Evolutionary conservation across 1,284 basidiomycete species (phyloP), one percentile per base, ranked within the genome.

Genomic region (Amylostereum chailletii): DNA sequence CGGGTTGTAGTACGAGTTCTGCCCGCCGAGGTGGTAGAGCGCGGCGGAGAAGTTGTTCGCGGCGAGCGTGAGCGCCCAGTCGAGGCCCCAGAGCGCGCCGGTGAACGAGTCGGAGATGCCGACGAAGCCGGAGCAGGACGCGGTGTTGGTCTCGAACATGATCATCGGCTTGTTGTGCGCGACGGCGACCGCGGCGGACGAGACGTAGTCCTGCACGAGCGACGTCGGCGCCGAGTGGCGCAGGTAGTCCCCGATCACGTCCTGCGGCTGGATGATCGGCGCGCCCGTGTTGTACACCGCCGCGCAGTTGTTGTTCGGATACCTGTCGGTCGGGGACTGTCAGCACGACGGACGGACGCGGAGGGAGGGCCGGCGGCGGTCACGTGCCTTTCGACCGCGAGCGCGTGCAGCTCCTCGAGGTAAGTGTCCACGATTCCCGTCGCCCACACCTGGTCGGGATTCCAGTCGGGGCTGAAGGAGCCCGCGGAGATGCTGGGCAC

Each of bases 261-360:
- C 58, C 60, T 86, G 82, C 0, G 79, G 73, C 52, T 76, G 66
- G 10, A 59, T 29, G 42, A 64, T 62, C 2, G 64, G 54, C 0
- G 60, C 56, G 41, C 76, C 79, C 2, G 62, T 56, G n/a, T 67
- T 65, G 54, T 68, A 79, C 52, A 73, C 63, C 29, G 79, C 75
- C 42, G 71, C 70, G 62, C 84, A 87, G 57, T 87, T 89, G 67
- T 78, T 70, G 11, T 65, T 66, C 1, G 73, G 75, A 54, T 78
- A 77, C 46, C 70, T 72, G 43, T 30, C 10, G 30, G 1, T 19
- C 19, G 19, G 19, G 19, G 19, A 19, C 8, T 36, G 34, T 53
- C 31, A 39, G 51, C 8, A 41, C 43, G 41, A 47, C 7, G 36
- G 37, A 8, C 19, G 39, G 10, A 27, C 6, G 9, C 19, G 10